phyloP scores from a whole-genome alignment of 495 filamentous ascomycete genomes.

The Astrothelium macrocarpum region DNA sequence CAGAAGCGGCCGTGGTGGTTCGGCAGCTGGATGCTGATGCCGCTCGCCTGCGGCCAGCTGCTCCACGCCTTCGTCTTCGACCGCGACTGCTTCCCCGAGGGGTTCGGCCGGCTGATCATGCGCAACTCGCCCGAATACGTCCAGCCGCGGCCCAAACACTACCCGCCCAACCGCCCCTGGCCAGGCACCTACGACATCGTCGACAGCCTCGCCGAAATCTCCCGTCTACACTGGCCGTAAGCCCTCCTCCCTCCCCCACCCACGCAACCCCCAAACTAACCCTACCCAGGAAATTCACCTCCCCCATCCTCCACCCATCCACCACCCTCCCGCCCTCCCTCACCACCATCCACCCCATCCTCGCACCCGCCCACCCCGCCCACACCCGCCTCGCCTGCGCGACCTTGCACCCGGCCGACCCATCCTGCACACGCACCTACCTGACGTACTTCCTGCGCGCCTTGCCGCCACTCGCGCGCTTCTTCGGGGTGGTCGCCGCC shows the following conservation, averaged over 20 bases:
- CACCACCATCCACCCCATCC: constrained; percentile 61
- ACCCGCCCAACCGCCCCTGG: constrained; percentile 61
- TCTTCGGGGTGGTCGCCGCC: constrained; percentile 62
- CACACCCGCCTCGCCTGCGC: constrained; percentile 80
- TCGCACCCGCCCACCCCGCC: constrained; percentile 72
- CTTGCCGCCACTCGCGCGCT: constrained; percentile 66
- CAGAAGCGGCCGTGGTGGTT: constrained; percentile 74
- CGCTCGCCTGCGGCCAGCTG: constrained; percentile 80
- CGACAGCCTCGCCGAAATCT: constrained; percentile 71
- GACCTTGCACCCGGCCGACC: constrained; percentile 77
- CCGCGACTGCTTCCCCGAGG: constrained; percentile 70
- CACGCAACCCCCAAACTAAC: constrained; percentile 12
- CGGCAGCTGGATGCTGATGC: constrained; percentile 94
- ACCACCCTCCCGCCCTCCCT: constrained; percentile 57
- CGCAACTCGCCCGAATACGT: constrained; percentile 69
- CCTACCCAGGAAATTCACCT: constrained; percentile 54
- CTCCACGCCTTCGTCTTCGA: constrained; percentile 90
- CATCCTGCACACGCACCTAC: constrained; percentile 78
- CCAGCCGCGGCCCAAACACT: constrained; percentile 56
- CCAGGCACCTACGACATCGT: constrained; percentile 66
- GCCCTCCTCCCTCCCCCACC: constrained; percentile 25
- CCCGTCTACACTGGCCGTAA: constrained; percentile 75
- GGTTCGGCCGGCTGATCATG: constrained; percentile 64
- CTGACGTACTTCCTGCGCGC: constrained; percentile 70
- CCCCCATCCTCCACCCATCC: constrained; percentile 76